Percentiles rank a stretch among this genome's conserved stretches.
These are phyloP conservation scores for Lasiosphaeria miniovina DNA, from an alignment of 495 filamentous ascomycete genomes.

Conservation along the genomic window DNA sequence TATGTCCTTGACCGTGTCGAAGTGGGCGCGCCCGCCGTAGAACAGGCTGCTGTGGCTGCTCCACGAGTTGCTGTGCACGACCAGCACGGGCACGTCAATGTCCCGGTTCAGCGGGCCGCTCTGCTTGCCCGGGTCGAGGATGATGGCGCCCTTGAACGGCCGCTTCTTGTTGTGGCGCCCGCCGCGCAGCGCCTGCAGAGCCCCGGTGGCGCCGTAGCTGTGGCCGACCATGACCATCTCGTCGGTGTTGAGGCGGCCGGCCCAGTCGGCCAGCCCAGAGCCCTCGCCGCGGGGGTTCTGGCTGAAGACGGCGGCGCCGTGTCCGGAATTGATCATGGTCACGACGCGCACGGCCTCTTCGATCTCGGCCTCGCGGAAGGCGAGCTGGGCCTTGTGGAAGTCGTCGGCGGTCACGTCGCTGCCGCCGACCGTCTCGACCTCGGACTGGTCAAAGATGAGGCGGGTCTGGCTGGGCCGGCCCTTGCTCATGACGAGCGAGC, in stretches of 20 bases:
- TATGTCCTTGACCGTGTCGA: slow-evolving; percentile 47
- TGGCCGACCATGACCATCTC: slow-evolving; percentile 49
- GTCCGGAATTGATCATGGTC: slow-evolving; percentile 39
- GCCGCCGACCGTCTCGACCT: slow-evolving; percentile 27
- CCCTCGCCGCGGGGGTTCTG: slow-evolving; percentile 36
- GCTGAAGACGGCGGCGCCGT: slow-evolving; percentile 33
- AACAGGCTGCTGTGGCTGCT: slow-evolving; percentile 43
- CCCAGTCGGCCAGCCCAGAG: slow-evolving; percentile 28
- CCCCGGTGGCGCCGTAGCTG: slow-evolving; percentile 52
- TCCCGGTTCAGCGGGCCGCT: slow-evolving; percentile 51
- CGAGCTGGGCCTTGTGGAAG: slow-evolving; percentile 47
- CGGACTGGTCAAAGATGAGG: slow-evolving; percentile 29
- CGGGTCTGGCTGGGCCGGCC: slow-evolving; percentile 25
- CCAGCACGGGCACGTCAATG: slow-evolving; percentile 46
- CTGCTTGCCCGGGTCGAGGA: slow-evolving; percentile 52
- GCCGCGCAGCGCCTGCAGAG: slow-evolving; percentile 46
- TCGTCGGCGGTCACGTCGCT: slow-evolving; percentile 25
- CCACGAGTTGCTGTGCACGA: slow-evolving; percentile 53
- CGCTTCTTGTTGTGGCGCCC: slow-evolving; percentile 29
- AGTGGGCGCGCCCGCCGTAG: slow-evolving; percentile 48
- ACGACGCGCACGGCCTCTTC: slow-evolving; percentile 47
- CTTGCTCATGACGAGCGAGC: slow-evolving; percentile 35
- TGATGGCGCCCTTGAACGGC: slow-evolving; percentile 43
- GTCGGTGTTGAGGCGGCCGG: slow-evolving; percentile 35
- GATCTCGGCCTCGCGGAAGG: slow-evolving; percentile 53